Evolutionary conservation across 768 basidiomycete species (phyloP).

Genomic region (Boletus sensibilis): DNA sequence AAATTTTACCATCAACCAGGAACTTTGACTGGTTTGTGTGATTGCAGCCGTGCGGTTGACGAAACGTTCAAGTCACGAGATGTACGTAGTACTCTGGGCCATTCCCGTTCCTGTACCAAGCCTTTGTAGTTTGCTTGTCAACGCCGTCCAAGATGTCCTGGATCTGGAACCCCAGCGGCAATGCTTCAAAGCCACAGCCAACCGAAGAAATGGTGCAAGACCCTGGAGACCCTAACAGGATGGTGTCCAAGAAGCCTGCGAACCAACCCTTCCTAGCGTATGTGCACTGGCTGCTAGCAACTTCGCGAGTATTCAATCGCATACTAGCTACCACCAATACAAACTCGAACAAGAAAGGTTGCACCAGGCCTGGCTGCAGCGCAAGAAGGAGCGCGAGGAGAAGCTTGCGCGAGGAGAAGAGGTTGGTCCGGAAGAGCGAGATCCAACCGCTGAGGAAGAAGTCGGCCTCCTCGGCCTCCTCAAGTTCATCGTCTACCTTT

Average conservation of each 20-base stretch:
- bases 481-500: slow-evolving; percentile 61
- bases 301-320: slow-evolving; percentile 6
- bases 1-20: not conserved
- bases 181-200: slow-evolving; percentile 38
- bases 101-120: not conserved
- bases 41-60: not conserved
- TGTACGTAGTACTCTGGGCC: not conserved
- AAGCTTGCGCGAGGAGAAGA: slow-evolving; percentile 73
- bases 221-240: slow-evolving; percentile 61
- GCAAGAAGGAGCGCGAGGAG: slow-evolving; percentile 68
- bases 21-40: not conserved
- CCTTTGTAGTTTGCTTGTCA: not conserved
- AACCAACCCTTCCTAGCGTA: slow-evolving; percentile 85
- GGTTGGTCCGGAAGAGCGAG: slow-evolving; percentile 68
- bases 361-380: slow-evolving; percentile 64
- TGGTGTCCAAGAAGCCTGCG: slow-evolving; percentile 78
- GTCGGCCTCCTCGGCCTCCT: slow-evolving; percentile 63
- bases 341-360: slow-evolving; percentile 56
- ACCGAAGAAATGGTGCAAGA: slow-evolving; percentile 56
- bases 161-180: slow-evolving; percentile 49
- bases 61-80: not conserved
- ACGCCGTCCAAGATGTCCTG: slow-evolving; percentile 53
- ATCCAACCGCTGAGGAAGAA: slow-evolving; percentile 69
- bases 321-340: slow-evolving; percentile 62
- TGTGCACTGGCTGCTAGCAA: slow-evolving; percentile 29